Conservation (phyloP, 169 alveolate genomes). For the Cyclospora cayetanensis region DNA sequence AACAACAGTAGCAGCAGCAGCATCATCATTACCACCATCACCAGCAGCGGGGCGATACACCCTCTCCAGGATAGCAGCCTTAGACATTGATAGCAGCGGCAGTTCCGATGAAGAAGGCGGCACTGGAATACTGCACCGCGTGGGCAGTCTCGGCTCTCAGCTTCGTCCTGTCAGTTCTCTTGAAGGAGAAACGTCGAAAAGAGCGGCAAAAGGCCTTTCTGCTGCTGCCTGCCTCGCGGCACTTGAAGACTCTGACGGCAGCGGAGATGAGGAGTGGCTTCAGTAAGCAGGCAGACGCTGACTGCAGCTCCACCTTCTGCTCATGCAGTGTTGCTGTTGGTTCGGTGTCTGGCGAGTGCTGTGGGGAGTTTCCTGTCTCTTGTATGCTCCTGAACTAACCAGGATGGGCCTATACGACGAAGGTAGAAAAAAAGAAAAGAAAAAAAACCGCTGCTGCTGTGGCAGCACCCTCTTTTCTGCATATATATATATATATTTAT, state of each 20-base stretch:
- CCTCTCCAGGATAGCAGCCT: background rate
- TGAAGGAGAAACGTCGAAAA: too few relatives aligned
- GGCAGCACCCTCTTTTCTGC: too few relatives aligned
- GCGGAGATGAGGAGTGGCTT: conserved; percentile 51
- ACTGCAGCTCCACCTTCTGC: background rate
- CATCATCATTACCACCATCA: background rate
- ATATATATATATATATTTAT: too few relatives aligned
- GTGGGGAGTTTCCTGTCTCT: background rate
- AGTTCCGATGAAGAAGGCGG: background rate
- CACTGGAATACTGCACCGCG: too few relatives aligned
- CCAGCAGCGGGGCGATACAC: background rate
- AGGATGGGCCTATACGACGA: too few relatives aligned
- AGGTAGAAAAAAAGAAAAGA: too few relatives aligned
- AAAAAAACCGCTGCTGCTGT: background rate
- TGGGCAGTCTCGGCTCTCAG: too few relatives aligned
- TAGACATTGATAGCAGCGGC: conserved; percentile 24
- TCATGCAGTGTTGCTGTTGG: conserved; percentile 16
- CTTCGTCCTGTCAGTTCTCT: too few relatives aligned
- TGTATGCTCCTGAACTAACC: too few relatives aligned
- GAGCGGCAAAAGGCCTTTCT: background rate
- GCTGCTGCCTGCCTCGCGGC: background rate
- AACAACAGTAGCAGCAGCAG: background rate
- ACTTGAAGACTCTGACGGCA: background rate
- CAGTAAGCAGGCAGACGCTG: background rate
- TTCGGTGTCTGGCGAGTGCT: conserved; percentile 8